Conservation (phyloP, 129 eudicot genomes). For the Artemisia argyi region DNA sequence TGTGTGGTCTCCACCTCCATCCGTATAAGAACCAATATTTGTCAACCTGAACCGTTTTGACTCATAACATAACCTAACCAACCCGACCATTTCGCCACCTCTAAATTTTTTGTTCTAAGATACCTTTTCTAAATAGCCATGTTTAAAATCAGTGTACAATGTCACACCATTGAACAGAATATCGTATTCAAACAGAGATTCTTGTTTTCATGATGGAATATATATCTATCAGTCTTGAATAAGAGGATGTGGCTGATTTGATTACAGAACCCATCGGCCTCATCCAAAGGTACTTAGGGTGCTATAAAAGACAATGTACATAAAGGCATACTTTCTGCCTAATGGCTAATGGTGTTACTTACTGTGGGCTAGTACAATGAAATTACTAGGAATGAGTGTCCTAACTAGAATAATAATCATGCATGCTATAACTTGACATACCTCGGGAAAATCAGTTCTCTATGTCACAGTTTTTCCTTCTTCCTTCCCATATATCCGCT, state of each 20-base stretch:
- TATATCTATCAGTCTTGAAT: neutral
- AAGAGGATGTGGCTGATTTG: slow-evolving; percentile 12
- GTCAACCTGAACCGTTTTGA: neutral
- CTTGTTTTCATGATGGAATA: neutral
- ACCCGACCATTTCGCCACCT: neutral
- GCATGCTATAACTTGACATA: slow-evolving; percentile 16
- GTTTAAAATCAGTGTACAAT: slow-evolving; percentile 14
- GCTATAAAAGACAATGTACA: slow-evolving; percentile 24
- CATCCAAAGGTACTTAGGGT: slow-evolving; percentile 3
- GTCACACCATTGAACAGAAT: slow-evolving; percentile 6
- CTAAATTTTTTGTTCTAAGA: neutral
- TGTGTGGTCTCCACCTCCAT: too few species aligned
- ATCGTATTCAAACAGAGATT: slow-evolving; percentile 6
- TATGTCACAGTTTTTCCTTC: slow-evolving; percentile 38
- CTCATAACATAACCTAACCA: neutral
- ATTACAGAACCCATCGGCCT: slow-evolving; percentile 7
- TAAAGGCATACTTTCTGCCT: slow-evolving; percentile 20
- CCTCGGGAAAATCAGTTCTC: slow-evolving; percentile 35
- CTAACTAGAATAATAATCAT: slow-evolving; percentile 10
- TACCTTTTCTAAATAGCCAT: neutral
- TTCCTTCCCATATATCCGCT: slow-evolving; percentile 60
- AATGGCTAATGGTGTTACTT: slow-evolving; percentile 21
- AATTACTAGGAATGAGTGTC: neutral
- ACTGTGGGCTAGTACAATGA: slow-evolving; percentile 14
- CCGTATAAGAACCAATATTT: neutral